These are phyloP conservation scores for Aspergillus hancockii DNA, from an alignment of 495 filamentous ascomycete genomes.

Conservation along the genomic window DNA sequence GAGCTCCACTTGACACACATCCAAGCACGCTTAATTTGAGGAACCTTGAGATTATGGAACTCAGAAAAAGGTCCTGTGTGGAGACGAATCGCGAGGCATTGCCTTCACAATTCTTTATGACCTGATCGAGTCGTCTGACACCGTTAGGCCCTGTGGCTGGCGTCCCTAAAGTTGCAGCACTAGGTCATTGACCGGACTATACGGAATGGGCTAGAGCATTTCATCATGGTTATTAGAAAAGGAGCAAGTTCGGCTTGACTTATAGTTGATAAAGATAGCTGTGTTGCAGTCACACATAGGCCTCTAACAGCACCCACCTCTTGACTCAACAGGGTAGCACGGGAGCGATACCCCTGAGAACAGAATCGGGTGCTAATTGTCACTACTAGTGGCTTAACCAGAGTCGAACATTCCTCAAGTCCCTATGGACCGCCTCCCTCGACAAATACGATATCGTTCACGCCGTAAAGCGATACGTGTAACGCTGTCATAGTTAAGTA, in stretches of 20 bases:
- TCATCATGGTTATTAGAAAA: background rate
- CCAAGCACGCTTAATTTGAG: slow-evolving; percentile 6
- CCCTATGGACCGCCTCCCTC: too few relatives aligned
- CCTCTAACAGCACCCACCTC: background rate
- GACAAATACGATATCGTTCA: too few relatives aligned
- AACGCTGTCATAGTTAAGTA: too few relatives aligned
- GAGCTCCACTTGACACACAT: slow-evolving; percentile 23
- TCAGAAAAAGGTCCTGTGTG: background rate
- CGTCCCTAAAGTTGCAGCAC: background rate
- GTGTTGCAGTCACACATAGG: background rate
- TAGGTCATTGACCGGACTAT: background rate
- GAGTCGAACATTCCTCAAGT: too few relatives aligned
- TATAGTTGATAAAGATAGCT: background rate
- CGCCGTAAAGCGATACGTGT: too few relatives aligned
- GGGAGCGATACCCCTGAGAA: too few relatives aligned
- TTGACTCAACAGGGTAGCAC: background rate
- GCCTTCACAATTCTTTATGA: background rate
- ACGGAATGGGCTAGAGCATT: background rate
- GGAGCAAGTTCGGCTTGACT: background rate
- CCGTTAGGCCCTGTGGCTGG: background rate
- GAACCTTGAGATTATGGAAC: slow-evolving; percentile 8
- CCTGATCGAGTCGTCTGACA: background rate
- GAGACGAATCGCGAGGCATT: background rate
- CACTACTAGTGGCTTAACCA: too few relatives aligned
- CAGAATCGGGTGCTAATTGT: too few relatives aligned